These are phyloP conservation scores for Taphrina communis DNA, from an alignment of 1,139 yeast genomes.

Conservation along the genomic window DNA sequence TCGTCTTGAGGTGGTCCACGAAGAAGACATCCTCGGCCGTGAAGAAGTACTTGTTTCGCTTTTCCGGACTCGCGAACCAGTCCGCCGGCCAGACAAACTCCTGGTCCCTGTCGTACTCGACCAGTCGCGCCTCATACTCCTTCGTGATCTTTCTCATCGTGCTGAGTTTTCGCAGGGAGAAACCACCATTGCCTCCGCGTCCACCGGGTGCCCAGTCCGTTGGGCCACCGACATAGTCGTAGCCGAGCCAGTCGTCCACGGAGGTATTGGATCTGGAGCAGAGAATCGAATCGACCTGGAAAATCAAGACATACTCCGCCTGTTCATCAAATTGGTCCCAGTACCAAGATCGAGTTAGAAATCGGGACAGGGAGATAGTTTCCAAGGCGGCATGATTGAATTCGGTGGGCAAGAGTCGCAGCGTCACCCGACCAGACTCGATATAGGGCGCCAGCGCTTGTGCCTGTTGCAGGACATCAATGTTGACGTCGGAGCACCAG, in stretches of 20 bases:
- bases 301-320: constrained; percentile 27
- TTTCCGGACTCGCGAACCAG: constrained; percentile 13
- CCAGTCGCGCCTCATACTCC: constrained; percentile 12
- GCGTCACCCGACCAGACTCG: constrained; percentile 19
- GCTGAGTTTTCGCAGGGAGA: constrained; percentile 28
- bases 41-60: constrained; percentile 2
- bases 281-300: constrained; percentile 27
- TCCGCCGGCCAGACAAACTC: constrained; percentile 11
- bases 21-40: constrained; percentile 27
- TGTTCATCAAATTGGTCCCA: constrained; percentile 27
- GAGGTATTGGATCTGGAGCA: constrained; percentile 18
- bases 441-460: constrained; percentile 8
- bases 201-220: constrained; percentile 27
- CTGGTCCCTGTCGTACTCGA: not conserved
- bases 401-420: constrained; percentile 24
- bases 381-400: constrained; percentile 7
- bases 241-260: constrained; percentile 35
- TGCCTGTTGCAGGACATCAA: constrained; percentile 7
- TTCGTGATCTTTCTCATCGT: constrained; percentile 22
- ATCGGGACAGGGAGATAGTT: constrained; percentile 8
- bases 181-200: constrained; percentile 35
- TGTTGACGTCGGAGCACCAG: constrained; percentile 32
- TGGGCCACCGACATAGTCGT: constrained; percentile 35
- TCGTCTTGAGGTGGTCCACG: constrained; percentile 1
- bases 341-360: constrained; percentile 28